Evolutionary conservation across 805 yeast species (phyloP).

Genomic region (Pichia occidentalis): DNA sequence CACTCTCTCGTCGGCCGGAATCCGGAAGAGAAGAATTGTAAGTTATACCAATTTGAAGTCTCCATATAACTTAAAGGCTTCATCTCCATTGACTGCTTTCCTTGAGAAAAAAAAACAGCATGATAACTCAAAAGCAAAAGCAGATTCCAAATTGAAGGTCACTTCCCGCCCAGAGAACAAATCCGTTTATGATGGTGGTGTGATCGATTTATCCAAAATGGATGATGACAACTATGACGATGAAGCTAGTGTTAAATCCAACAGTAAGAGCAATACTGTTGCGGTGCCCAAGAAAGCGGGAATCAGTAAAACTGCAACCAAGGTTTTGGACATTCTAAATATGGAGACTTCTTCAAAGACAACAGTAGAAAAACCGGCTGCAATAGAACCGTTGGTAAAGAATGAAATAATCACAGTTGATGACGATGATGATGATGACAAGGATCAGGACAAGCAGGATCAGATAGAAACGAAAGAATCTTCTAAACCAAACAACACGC

Average conservation of each 20-base stretch:
- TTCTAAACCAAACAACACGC: too few species aligned
- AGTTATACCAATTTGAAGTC: constrained; percentile 25
- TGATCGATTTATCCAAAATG: constrained; percentile 16
- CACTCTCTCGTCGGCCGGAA: neutral
- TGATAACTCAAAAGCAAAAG: constrained; percentile 7
- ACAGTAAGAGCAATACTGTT: constrained; percentile 3
- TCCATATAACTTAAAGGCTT: constrained; percentile 22
- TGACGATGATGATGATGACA: neutral
- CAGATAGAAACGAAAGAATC: neutral
- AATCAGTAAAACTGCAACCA: constrained; percentile 18
- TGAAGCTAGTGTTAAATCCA: too few species aligned
- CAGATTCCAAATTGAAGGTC: neutral
- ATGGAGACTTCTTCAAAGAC: neutral
- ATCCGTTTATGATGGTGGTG: constrained; percentile 12
- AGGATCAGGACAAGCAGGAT: neutral
- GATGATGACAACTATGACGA: constrained; percentile 14
- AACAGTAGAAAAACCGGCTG: neutral
- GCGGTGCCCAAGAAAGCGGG: neutral
- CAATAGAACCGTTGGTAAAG: neutral
- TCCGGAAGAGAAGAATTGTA: constrained; percentile 24
- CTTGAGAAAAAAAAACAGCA: constrained; percentile 17
- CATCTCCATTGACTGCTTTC: constrained; percentile 25
- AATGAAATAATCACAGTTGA: constrained; percentile 1
- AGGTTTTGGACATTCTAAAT: constrained; percentile 13
- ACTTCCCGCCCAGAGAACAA: neutral